phyloP scores from a whole-genome alignment of 106 monocot genomes.

The Hemerocallis citrina region DNA sequence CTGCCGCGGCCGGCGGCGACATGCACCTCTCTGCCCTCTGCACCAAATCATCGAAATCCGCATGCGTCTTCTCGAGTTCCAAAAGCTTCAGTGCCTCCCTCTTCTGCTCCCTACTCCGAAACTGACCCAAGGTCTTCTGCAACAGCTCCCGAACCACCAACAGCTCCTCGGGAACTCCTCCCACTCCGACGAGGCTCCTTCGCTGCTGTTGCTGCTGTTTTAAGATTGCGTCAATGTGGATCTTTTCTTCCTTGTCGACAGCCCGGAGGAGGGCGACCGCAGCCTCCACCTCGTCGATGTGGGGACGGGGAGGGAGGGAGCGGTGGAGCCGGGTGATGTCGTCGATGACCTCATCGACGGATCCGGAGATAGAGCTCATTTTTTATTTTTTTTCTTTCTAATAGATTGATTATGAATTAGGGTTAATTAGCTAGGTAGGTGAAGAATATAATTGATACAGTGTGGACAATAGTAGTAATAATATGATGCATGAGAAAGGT shows the following conservation, averaged over 20 bases:
- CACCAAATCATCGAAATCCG: constrained; percentile 8
- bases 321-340: constrained; percentile 53
- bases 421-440: no score
- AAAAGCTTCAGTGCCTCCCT: constrained; percentile 12
- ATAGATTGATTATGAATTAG: no score
- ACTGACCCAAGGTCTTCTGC: constrained; percentile 7
- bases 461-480: no score
- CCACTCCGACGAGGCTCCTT: not conserved
- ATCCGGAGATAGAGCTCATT: constrained; percentile 9
- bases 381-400: no score
- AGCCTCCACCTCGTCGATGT: constrained; percentile 55
- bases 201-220: constrained; percentile 25
- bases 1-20: not conserved
- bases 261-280: constrained; percentile 26
- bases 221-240: constrained; percentile 15
- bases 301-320: constrained; percentile 41
- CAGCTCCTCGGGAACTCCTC: constrained; percentile 1
- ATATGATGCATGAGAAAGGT: no score
- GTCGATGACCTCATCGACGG: constrained; percentile 32
- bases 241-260: constrained; percentile 44
- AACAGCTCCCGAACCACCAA: not conserved
- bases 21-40: constrained; percentile 7
- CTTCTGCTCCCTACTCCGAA: constrained; percentile 12
- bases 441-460: no score
- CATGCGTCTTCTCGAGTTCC: constrained; percentile 2